A percentile compares a stretch with the other conserved stretches of the same genome.
Evolutionary conservation across 495 filamentous ascomycete species (phyloP).

Genomic region (Xeromyces bisporus): DNA sequence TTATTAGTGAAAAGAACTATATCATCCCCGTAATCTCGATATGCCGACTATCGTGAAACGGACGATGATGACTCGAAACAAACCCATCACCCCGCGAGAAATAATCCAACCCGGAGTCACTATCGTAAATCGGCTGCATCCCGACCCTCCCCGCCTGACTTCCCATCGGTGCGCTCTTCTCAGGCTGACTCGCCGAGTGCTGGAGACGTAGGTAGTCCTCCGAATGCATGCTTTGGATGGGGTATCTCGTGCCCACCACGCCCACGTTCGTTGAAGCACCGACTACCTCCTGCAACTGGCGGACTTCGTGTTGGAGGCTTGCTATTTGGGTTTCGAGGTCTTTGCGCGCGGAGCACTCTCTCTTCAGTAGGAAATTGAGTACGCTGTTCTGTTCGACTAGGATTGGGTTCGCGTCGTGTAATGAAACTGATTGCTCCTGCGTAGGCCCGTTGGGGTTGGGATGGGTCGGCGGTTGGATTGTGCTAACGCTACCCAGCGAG

Average conservation of each 20-base stretch:
- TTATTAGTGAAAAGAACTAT: too few species aligned
- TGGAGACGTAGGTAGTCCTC: constrained; percentile 20
- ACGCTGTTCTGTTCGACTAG: constrained; percentile 42
- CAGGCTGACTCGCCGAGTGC: constrained; percentile 9
- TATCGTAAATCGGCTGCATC: not conserved
- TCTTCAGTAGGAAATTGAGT: constrained; percentile 35
- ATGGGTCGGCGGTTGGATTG: constrained; percentile 22
- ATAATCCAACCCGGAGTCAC: not conserved
- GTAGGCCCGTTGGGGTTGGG: constrained; percentile 13
- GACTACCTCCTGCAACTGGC: constrained; percentile 20
- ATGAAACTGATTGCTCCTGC: constrained; percentile 14
- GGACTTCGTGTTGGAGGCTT: constrained; percentile 33
- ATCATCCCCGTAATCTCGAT: constrained; percentile 3
- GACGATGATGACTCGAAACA: not conserved
- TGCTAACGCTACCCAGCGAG: constrained; percentile 24
- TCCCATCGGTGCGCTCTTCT: constrained; percentile 2
- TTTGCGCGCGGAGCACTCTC: constrained; percentile 37
- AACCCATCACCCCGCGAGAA: not conserved
- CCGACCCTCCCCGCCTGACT: constrained; percentile 3
- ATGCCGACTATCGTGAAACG: not conserved
- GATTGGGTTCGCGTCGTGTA: constrained; percentile 20
- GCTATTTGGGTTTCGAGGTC: constrained; percentile 36
- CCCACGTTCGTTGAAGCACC: constrained; percentile 14
- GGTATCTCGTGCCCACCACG: constrained; percentile 17
- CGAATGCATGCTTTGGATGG: constrained; percentile 18